phyloP scores from a whole-genome alignment of 371 early-diverging fungal species.

The Blakeslea trispora region DNA sequence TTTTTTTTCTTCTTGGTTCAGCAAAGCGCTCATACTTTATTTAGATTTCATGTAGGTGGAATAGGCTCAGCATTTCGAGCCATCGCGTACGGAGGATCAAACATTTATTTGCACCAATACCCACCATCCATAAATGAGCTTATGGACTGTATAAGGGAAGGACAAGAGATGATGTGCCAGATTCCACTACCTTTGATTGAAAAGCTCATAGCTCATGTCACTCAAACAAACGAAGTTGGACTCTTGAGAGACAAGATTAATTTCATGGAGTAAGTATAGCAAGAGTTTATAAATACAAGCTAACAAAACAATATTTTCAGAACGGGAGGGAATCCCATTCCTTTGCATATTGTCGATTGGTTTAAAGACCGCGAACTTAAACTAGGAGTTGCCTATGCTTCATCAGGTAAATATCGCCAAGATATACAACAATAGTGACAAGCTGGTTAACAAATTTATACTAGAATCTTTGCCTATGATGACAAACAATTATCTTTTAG shows the following conservation, averaged over 20 bases:
- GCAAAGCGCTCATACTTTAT: not conserved
- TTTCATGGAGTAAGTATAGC: not conserved
- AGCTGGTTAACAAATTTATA: not conserved
- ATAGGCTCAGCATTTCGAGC: not conserved
- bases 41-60: slow-evolving; percentile 5
- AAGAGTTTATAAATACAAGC: not conserved
- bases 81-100: not conserved
- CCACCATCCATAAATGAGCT: not conserved
- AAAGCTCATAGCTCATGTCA: not conserved
- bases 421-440: too few species aligned
- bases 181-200: not conserved
- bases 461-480: not conserved
- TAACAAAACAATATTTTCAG: not conserved
- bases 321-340: not conserved
- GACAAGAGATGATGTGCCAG: not conserved
- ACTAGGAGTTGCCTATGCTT: not conserved
- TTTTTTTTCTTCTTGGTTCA: too few species aligned
- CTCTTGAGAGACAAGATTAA: not conserved
- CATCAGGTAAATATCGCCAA: not conserved
- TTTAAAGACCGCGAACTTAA: not conserved
- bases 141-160: not conserved
- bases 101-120: not conserved
- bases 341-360: not conserved
- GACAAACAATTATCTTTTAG: not conserved
- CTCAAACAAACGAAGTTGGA: not conserved